phyloP scores from a whole-genome alignment of 257 asterid genomes.

The Ocimum tenuiflorum region DNA sequence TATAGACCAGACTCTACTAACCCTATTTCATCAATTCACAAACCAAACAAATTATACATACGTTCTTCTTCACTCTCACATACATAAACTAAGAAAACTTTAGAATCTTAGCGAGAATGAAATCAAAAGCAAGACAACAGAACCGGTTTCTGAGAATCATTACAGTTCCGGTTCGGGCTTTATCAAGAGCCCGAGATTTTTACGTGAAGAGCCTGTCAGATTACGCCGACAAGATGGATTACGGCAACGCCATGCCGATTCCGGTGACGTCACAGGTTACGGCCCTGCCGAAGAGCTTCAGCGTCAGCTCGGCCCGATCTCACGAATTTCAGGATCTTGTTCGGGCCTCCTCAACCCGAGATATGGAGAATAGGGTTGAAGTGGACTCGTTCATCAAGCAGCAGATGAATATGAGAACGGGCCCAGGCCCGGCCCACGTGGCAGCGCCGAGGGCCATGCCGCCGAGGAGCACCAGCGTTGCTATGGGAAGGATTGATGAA shows the following conservation, averaged over 20 bases:
- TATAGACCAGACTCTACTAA: background rate
- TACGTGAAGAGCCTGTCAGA: slow-evolving; percentile 37
- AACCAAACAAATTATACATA: background rate
- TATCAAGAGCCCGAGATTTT: slow-evolving; percentile 32
- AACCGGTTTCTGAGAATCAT: slow-evolving; percentile 47
- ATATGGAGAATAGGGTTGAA: slow-evolving; percentile 13
- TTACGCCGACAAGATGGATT: slow-evolving; percentile 27
- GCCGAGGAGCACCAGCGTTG: slow-evolving; percentile 64
- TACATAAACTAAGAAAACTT: background rate
- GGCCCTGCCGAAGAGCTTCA: slow-evolving; percentile 44
- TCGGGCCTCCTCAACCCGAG: slow-evolving; percentile 51
- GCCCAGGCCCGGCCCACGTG: background rate
- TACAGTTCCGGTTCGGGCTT: slow-evolving; percentile 40
- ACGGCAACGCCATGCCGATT: slow-evolving; percentile 17
- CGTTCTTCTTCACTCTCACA: background rate
- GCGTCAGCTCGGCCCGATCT: slow-evolving; percentile 37
- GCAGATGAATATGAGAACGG: slow-evolving; percentile 10
- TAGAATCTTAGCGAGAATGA: slow-evolving; percentile 24
- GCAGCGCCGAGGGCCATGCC: slow-evolving; percentile 19
- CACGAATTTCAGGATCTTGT: slow-evolving; percentile 44
- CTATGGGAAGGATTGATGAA: slow-evolving; percentile 77
- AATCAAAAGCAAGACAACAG: slow-evolving; percentile 31
- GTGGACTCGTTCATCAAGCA: slow-evolving; percentile 23
- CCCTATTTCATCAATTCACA: background rate
- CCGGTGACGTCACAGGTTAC: slow-evolving; percentile 20